phyloP scores from a whole-genome alignment of 306 rosid species.

The Glycyrrhiza uralensis region DNA sequence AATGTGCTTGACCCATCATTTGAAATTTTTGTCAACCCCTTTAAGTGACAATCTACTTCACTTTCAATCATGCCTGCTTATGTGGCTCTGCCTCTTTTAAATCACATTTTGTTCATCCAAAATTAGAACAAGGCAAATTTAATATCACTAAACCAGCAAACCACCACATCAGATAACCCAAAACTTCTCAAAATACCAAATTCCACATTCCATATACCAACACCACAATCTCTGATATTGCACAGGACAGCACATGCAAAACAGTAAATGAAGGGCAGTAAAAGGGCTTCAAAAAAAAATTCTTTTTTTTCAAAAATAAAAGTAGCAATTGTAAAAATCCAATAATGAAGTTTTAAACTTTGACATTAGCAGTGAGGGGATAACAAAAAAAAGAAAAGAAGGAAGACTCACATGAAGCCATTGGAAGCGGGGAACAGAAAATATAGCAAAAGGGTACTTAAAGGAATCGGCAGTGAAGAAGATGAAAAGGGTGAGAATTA shows the following conservation, averaged over 20 bases:
- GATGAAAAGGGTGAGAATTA: not conserved
- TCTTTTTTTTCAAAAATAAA: not conserved
- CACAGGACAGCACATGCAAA: slow-evolving; percentile 13
- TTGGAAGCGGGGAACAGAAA: slow-evolving; percentile 20
- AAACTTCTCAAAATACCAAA: not conserved
- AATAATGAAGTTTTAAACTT: not conserved
- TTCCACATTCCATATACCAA: not conserved
- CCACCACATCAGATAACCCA: not conserved
- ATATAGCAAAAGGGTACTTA: not conserved
- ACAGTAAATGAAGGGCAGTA: not conserved
- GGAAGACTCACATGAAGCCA: slow-evolving; percentile 71
- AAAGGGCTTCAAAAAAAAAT: not conserved
- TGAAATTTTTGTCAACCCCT: not conserved
- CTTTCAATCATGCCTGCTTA: not conserved
- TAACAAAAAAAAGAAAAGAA: not conserved
- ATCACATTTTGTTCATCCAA: not conserved
- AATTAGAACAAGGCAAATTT: not conserved
- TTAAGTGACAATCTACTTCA: slow-evolving; percentile 2
- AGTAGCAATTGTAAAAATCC: slow-evolving; percentile 3
- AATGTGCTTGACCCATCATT: not conserved
- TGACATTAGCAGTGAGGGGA: not conserved
- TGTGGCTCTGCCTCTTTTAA: not conserved
- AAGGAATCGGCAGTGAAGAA: not conserved
- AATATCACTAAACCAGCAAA: not conserved
- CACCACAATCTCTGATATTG: not conserved